Conservation (phyloP, 2,329 filamentous ascomycete genomes). For the Diaporthe vaccinii region DNA sequence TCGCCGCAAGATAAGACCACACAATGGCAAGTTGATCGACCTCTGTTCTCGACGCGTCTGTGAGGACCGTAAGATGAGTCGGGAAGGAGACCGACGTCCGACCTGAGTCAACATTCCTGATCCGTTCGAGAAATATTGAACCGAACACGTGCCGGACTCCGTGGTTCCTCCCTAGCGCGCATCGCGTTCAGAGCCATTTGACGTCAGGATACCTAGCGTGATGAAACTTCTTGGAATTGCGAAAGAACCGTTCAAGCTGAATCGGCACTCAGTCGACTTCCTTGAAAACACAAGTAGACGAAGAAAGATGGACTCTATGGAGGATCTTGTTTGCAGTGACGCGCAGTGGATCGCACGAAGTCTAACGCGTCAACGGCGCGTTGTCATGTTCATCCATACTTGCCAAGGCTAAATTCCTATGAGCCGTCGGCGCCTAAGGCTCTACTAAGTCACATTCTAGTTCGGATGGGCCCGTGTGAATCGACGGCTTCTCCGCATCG, state of each 20-base stretch:
- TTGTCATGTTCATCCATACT: not conserved
- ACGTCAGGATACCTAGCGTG: not conserved
- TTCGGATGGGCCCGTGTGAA: not conserved
- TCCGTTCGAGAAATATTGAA: not conserved
- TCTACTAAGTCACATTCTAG: not conserved
- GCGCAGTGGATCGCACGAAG: not conserved
- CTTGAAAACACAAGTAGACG: not conserved
- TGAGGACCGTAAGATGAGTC: not conserved
- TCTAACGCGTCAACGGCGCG: not conserved
- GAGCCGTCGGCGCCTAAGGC: not conserved
- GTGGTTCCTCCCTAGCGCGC: not conserved
- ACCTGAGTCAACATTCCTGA: conserved; percentile 16
- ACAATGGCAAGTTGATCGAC: not conserved
- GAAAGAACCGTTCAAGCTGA: not conserved
- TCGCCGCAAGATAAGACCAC: not conserved
- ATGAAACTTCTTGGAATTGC: not conserved
- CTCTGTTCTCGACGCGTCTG: not conserved
- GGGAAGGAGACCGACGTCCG: conserved; percentile 12
- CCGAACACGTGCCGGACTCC: not conserved
- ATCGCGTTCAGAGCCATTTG: not conserved
- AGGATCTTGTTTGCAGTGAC: not conserved
- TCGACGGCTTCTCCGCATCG: not conserved
- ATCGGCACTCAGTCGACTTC: not conserved
- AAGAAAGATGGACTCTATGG: not conserved
- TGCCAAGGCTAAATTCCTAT: not conserved